Base-by-base conservation (phyloP, 345 rosid species). In the Abelmoschus esculentus region DNA sequence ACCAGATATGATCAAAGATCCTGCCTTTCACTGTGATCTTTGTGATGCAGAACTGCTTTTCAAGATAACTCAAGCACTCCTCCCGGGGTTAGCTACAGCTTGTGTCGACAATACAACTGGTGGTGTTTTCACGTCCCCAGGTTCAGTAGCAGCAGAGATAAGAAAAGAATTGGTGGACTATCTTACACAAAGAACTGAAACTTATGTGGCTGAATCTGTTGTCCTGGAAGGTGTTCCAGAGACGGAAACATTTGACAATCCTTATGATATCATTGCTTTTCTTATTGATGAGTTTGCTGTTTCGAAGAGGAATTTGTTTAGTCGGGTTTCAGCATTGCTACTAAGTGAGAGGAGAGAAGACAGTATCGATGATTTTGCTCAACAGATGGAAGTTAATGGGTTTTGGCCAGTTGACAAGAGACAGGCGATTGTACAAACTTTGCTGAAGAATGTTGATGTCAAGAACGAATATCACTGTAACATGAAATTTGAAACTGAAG, bases 291-390 rank as follows among this genome's bases (percentile, higher is more conserved):
- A 93, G 13, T 93, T 89, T 54, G 88, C 91, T 0, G 79, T 85
- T 58, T 77, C 83, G 13, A 89, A 88, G 82, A 78, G 93, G 79
- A 93, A 89, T 68, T 74, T 86, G 3, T 83, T 89, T 55, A 85
- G 97, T 73, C 83, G 93, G 69, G 93, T 93, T 64, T 89, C 97
- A 0, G 93, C 89, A 28, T 70, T 50, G 97, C 60, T 93, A 61
- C 83, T 88, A 36, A 93, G 93, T 32, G 98, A 93, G 34, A 84
- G 80, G 76, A 85, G 97, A 70, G 98, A 93, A 73, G 98, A 93
- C 70, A 88, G 80, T 61, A 83, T 93, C 0, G 98, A 93, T 74
- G 98, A 93, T 71, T 84, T 91, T 4, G 85, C 81, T 11, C 97
- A 93, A 62, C 93, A 91, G 74, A 86, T 93, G 97, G 96, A 93